Evolutionary conservation across 306 rosid genomes (phyloP).

Genomic region (Vigna nakashimae): DNA sequence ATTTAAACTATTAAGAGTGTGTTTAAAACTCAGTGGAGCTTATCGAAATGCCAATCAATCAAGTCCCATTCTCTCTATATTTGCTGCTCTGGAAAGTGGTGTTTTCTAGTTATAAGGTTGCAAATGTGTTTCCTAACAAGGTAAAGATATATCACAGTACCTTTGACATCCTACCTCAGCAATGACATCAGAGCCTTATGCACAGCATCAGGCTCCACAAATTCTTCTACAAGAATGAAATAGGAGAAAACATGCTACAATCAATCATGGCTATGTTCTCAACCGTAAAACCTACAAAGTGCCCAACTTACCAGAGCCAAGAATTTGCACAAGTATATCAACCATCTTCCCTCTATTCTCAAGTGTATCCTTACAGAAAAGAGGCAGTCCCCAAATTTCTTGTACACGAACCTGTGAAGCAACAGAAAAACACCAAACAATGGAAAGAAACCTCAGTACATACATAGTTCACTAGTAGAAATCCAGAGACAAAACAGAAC

Average conservation of each 20-base stretch:
- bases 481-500: too few species aligned
- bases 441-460: too few species aligned
- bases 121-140: not conserved
- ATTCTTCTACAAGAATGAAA: conserved; percentile 72
- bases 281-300: too few species aligned
- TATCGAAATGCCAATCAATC: not conserved
- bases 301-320: too few species aligned
- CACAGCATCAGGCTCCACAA: conserved; percentile 83
- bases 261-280: too few species aligned
- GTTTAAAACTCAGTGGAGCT: not conserved
- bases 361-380: too few species aligned
- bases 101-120: not conserved
- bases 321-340: too few species aligned
- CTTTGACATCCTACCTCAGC: conserved; percentile 95
- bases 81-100: not conserved
- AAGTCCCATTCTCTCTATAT: not conserved
- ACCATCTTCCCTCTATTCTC: too few species aligned
- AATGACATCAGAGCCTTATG: conserved; percentile 91
- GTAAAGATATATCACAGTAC: conserved; percentile 49
- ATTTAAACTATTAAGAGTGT: not conserved
- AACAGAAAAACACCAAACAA: too few species aligned
- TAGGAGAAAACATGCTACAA: not conserved
- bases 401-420: too few species aligned
- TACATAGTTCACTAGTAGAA: too few species aligned
- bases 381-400: too few species aligned